Percentiles rank a stretch among this genome's conserved stretches.
Evolutionary conservation across 2,329 filamentous ascomycete species (phyloP).

Genomic region (Diaporthe vaccinii): DNA sequence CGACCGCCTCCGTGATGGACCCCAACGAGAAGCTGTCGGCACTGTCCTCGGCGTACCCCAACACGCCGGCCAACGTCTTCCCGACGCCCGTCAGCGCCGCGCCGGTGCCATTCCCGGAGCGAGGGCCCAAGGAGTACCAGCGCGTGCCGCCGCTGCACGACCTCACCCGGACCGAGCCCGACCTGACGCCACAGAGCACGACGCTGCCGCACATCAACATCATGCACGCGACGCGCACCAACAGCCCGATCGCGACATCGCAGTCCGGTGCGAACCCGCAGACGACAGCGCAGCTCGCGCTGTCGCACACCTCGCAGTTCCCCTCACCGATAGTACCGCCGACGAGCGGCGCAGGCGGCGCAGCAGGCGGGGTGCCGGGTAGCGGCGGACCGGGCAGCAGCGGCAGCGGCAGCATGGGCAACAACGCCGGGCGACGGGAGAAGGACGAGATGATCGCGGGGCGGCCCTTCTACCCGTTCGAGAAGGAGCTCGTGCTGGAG

Average conservation of each 20-base stretch:
- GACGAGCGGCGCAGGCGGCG: conserved; percentile 52
- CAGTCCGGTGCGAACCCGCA: conserved; percentile 60
- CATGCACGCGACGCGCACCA: conserved; percentile 64
- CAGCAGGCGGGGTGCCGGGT: conserved; percentile 35
- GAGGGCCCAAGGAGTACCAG: conserved; percentile 68
- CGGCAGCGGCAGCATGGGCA: not conserved
- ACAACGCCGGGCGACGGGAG: conserved; percentile 66
- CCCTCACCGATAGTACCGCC: conserved; percentile 49
- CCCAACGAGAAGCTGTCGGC: conserved; percentile 71
- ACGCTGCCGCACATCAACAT: conserved; percentile 71
- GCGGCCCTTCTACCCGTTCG: conserved; percentile 83
- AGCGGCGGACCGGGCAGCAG: conserved; percentile 6
- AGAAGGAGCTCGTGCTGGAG: conserved; percentile 83
- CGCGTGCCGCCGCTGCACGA: conserved; percentile 74
- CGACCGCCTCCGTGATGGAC: conserved; percentile 69
- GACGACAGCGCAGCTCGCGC: conserved; percentile 70
- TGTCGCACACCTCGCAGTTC: conserved; percentile 67
- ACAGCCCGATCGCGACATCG: conserved; percentile 59
- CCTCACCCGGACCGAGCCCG: conserved; percentile 67
- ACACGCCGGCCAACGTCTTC: conserved; percentile 65
- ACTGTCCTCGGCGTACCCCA: conserved; percentile 62
- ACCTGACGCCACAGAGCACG: conserved; percentile 64
- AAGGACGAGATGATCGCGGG: conserved; percentile 92
- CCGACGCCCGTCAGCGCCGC: conserved; percentile 74
- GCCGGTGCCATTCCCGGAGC: conserved; percentile 59